Conservation (phyloP, 768 basidiomycete species). For the Tulasnella sp. region DNA sequence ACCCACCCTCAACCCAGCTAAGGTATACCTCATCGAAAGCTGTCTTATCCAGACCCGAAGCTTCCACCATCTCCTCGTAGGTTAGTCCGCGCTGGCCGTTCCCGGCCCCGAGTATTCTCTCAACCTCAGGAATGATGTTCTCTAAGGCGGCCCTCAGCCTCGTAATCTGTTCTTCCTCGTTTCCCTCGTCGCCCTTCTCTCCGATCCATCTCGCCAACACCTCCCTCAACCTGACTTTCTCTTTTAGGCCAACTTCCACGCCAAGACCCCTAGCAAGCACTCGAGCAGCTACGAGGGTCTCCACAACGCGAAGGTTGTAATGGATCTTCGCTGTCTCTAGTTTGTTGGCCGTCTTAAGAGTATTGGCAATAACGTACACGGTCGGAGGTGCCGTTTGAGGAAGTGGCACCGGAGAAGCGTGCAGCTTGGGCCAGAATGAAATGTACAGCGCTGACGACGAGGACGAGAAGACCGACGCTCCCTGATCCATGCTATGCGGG, state of each 20-base stretch:
- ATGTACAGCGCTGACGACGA: slow-evolving; percentile 72
- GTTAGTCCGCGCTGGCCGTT: slow-evolving; percentile 59
- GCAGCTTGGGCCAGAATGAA: slow-evolving; percentile 71
- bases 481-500: slow-evolving; percentile 74
- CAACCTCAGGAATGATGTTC: slow-evolving; percentile 48
- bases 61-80: slow-evolving; percentile 67
- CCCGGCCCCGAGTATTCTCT: slow-evolving; percentile 44
- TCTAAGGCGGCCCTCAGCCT: slow-evolving; percentile 50
- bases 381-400: slow-evolving; percentile 45
- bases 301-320: slow-evolving; percentile 91
- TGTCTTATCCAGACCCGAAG: slow-evolving; percentile 54
- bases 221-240: slow-evolving; percentile 63
- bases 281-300: slow-evolving; percentile 75
- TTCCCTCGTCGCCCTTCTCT: slow-evolving; percentile 45
- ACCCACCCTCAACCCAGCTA: slow-evolving; percentile 73
- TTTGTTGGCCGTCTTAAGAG: slow-evolving; percentile 78
- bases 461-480: slow-evolving; percentile 75
- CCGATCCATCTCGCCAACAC: slow-evolving; percentile 58
- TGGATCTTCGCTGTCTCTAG: slow-evolving; percentile 66
- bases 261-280: slow-evolving; percentile 62
- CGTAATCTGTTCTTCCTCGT: slow-evolving; percentile 41
- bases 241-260: slow-evolving; percentile 42
- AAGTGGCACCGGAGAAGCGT: slow-evolving; percentile 63
- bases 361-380: slow-evolving; percentile 77
- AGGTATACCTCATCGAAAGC: slow-evolving; percentile 66